A percentile compares a stretch with the other conserved stretches of the same genome.
Evolutionary conservation across 225 moss, liverwort and hornwort genomes (phyloP).

Genomic region (Lunularia cruciata): DNA sequence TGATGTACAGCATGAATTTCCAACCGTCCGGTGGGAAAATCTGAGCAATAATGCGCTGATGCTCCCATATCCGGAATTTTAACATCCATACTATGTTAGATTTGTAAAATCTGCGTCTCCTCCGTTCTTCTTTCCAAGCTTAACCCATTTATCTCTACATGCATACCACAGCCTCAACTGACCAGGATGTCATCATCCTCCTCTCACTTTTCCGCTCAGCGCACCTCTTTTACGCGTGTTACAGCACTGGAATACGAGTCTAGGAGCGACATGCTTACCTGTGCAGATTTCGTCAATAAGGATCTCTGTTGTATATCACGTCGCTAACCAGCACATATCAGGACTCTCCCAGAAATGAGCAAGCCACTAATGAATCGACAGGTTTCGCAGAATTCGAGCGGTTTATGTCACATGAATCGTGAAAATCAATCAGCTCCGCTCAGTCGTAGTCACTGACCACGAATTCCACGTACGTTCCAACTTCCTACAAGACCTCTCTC

Average conservation of each 20-base stretch:
- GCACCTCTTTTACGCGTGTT: not conserved
- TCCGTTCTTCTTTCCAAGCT: not conserved
- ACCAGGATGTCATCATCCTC: too few species aligned
- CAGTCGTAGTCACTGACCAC: not conserved
- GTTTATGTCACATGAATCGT: too few species aligned
- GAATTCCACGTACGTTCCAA: not conserved
- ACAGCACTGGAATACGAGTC: too few species aligned
- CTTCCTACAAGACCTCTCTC: not conserved
- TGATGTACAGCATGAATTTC: not conserved
- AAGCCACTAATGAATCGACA: not conserved
- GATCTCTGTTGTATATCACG: not conserved
- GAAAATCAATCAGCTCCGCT: not conserved
- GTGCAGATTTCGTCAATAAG: too few species aligned
- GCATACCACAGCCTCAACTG: not conserved
- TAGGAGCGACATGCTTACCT: not conserved
- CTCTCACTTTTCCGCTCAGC: too few species aligned
- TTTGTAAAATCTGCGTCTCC: too few species aligned
- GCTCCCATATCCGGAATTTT: not conserved
- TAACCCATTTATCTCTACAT: not conserved
- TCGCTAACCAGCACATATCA: not conserved
- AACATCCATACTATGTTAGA: too few species aligned
- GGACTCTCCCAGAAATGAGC: not conserved
- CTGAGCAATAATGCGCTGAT: not conserved
- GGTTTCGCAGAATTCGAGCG: not conserved
- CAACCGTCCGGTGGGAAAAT: not conserved